Evolutionary conservation across 345 rosid genomes (phyloP), one percentile per base, ranked within the genome.

Genomic region (Populus euphratica): DNA sequence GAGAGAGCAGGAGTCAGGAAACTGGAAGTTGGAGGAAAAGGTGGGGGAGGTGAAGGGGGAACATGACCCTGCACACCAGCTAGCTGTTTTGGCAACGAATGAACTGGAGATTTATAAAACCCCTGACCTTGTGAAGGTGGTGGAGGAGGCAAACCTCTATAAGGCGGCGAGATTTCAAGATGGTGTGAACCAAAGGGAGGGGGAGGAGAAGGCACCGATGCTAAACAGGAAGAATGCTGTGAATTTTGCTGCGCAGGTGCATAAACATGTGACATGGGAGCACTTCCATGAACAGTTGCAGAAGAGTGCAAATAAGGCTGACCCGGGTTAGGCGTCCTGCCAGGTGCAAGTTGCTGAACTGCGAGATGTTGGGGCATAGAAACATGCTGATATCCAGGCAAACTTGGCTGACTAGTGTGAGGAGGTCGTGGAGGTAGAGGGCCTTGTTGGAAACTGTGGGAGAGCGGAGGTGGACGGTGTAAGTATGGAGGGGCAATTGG

Each of bases 71-170:
- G 83, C 61, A 65, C 75, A 74, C 38, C 56, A 70, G 56, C 79
- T 73, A 67, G 85, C 36, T 73, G 86, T 43, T 63, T 81, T 27
- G 73, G 69, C 73, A 27, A 84, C 10, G 75, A 77, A 81, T 79
- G 79, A 70, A 39, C 39, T n/a, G 83, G 80, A 38, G 74, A 75
- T 76, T 86, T 74, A 77, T 79, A 85, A 49, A 82, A 64, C 18
- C 80, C 49, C 31, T 74, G 82, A 59, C 81, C 84, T 67, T 73
- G 87, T 25, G 82, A 69, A 67, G 88, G 86, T 1, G 87, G 86
- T 2, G 86, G 73, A 0, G 83, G 87, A 18, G 83, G 86, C 54
- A 86, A 68, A 61, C 56, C 78, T 52, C 83, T 77, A 79, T 80
- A 76, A 80, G 78, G 79, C 56, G 83, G 76, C 44, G 52, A 83